Evolutionary conservation across 139 green algal genomes (phyloP).

Genomic region (Pycnococcus provasolii): DNA sequence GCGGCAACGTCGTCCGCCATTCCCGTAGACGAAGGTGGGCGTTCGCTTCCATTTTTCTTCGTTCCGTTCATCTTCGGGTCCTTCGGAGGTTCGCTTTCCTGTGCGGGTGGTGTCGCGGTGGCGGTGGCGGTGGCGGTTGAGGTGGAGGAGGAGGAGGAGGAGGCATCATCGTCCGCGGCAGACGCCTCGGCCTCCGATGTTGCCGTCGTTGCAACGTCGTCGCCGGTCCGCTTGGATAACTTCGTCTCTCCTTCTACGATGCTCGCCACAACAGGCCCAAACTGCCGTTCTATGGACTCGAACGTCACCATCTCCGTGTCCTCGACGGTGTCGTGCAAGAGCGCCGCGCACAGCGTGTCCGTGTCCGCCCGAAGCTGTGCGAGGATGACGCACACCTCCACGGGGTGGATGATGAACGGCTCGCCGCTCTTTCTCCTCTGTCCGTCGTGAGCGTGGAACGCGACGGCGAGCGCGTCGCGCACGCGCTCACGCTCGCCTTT

Average conservation of each 20-base stretch:
- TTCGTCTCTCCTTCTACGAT: slow-evolving; percentile 89
- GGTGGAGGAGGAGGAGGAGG: too few species aligned
- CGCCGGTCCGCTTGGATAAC: slow-evolving; percentile 35
- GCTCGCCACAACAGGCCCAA: slow-evolving; percentile 49
- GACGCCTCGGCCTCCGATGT: too few species aligned
- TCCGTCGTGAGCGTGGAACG: slow-evolving; percentile 56
- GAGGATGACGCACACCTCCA: slow-evolving; percentile 73
- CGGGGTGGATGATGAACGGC: slow-evolving; percentile 81
- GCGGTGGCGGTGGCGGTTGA: too few species aligned
- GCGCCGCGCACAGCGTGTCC: slow-evolving; percentile 56
- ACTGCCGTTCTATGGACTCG: slow-evolving; percentile 59
- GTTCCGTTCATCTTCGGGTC: not conserved
- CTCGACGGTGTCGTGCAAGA: slow-evolving; percentile 87
- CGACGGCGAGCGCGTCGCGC: slow-evolving; percentile 48
- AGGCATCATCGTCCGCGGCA: too few species aligned
- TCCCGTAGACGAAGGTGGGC: not conserved
- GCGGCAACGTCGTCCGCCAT: slow-evolving; percentile 40
- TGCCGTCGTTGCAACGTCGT: too few species aligned
- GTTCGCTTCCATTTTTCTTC: too few species aligned
- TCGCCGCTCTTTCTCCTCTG: slow-evolving; percentile 73
- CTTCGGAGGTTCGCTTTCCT: too few species aligned
- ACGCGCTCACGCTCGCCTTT: slow-evolving; percentile 19
- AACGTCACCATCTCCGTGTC: slow-evolving; percentile 68
- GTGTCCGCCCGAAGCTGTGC: slow-evolving; percentile 57
- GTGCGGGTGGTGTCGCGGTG: too few species aligned